These are phyloP conservation scores for Leucosporidium yakuticum DNA, from an alignment of 768 basidiomycete species.

Conservation along the genomic window DNA sequence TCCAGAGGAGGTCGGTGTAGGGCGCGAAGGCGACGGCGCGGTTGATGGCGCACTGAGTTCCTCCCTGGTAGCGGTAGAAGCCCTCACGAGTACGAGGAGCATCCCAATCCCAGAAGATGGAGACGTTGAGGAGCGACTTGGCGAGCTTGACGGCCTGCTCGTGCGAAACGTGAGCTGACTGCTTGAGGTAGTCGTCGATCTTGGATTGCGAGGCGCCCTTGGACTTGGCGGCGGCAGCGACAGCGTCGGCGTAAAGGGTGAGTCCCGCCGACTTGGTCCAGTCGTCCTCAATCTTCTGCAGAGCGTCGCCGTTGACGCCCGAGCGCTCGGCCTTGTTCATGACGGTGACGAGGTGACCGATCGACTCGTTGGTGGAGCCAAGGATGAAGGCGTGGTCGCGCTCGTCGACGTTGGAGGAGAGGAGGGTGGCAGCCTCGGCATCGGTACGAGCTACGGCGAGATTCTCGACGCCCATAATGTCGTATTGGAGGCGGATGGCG, in stretches of 20 bases:
- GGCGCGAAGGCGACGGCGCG: conserved; percentile 89
- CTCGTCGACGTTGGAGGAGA: conserved; percentile 91
- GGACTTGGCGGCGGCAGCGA: conserved; percentile 58
- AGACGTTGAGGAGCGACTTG: conserved; percentile 33
- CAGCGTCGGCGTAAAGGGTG: conserved; percentile 65
- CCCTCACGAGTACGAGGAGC: conserved; percentile 88
- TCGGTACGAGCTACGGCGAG: conserved; percentile 89
- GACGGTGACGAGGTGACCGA: conserved; percentile 63
- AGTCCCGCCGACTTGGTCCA: conserved; percentile 77
- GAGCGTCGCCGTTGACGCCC: conserved; percentile 68
- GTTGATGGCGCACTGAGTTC: conserved; percentile 87
- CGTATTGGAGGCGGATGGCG: conserved; percentile 93
- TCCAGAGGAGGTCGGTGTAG: conserved; percentile 86
- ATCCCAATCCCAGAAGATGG: conserved; percentile 84
- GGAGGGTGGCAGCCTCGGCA: conserved; percentile 93
- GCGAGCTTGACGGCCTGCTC: conserved; percentile 67
- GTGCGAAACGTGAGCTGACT: conserved; percentile 64
- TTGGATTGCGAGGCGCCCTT: conserved; percentile 49
- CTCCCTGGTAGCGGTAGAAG: conserved; percentile 94
- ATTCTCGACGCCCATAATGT: conserved; percentile 97
- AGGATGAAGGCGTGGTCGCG: conserved; percentile 98
- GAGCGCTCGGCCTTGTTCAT: conserved; percentile 79
- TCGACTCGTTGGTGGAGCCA: conserved; percentile 70
- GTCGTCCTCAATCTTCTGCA: conserved; percentile 82
- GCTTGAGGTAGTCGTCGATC: conserved; percentile 59